phyloP scores from a whole-genome alignment of 768 basidiomycete genomes.

The Paxillus ammoniavirescens region DNA sequence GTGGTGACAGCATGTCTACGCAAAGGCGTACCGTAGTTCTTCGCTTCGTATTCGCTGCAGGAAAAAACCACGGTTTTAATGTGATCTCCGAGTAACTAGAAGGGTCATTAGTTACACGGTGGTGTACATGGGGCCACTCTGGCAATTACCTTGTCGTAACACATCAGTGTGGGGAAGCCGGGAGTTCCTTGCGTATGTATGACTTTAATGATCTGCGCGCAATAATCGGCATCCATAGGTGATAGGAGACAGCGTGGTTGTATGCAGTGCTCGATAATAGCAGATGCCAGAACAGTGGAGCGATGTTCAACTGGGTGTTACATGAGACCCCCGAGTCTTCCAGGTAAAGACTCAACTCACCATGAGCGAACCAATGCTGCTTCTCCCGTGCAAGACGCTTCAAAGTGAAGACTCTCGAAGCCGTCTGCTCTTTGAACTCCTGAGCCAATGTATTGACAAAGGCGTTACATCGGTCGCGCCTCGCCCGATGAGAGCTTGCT shows the following conservation, averaged over 20 bases:
- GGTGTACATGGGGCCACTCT: not conserved
- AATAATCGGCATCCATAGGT: conserved; percentile 95
- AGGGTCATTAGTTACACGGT: conserved; percentile 1
- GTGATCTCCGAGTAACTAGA: conserved; percentile 79
- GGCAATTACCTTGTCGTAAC: conserved; percentile 72
- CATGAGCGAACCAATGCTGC: conserved; percentile 77
- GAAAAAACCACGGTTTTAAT: conserved; percentile 85
- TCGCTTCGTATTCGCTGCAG: conserved; percentile 94
- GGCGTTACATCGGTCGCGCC: conserved; percentile 64
- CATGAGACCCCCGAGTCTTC: conserved; percentile 7
- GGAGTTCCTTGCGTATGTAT: conserved; percentile 88
- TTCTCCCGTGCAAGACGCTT: conserved; percentile 79
- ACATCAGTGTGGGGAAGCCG: conserved; percentile 81
- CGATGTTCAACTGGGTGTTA: conserved; percentile 29
- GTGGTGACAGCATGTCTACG: not conserved
- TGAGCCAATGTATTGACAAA: conserved; percentile 58
- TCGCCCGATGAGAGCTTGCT: conserved; percentile 55
- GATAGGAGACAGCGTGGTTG: conserved; percentile 91
- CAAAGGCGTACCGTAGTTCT: conserved; percentile 74
- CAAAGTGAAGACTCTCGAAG: conserved; percentile 68
- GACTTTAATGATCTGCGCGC: conserved; percentile 85
- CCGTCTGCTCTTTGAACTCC: conserved; percentile 76
- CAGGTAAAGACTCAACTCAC: conserved; percentile 27
- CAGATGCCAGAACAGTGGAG: conserved; percentile 49
- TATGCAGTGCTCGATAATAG: conserved; percentile 87